A percentile compares a stretch with the other conserved stretches of the same genome.
Conservation (phyloP, 108 stramenopile genomes). For the Stephanodiscus triporus region DNA sequence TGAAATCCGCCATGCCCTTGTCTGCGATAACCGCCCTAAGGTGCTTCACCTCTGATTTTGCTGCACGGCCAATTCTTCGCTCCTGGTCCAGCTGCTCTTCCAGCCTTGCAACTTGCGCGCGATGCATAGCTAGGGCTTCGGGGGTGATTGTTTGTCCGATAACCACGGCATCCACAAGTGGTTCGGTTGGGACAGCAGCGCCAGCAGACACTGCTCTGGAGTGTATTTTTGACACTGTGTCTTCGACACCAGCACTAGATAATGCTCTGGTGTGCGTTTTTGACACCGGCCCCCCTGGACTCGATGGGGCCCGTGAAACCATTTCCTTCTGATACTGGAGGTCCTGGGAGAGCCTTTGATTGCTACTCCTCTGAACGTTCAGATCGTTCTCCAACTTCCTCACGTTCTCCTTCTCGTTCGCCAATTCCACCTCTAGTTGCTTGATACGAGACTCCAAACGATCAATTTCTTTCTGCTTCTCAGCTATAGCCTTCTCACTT, state of each 20-base stretch:
- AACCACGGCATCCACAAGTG: slow-evolving; percentile 48
- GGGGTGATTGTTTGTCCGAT: slow-evolving; percentile 68
- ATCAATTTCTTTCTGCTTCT: slow-evolving; percentile 75
- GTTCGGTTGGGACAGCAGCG: slow-evolving; percentile 27
- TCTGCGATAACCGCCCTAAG: slow-evolving; percentile 75
- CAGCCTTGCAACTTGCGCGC: slow-evolving; percentile 62
- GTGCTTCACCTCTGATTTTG: slow-evolving; percentile 81
- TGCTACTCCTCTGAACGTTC: slow-evolving; percentile 47
- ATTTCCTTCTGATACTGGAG: slow-evolving; percentile 49
- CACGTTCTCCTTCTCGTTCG: slow-evolving; percentile 70
- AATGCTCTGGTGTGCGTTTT: slow-evolving; percentile 9
- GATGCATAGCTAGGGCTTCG: slow-evolving; percentile 76
- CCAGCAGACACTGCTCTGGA: slow-evolving; percentile 15
- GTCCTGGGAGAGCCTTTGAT: slow-evolving; percentile 34
- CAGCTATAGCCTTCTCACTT: slow-evolving; percentile 59
- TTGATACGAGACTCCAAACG: slow-evolving; percentile 74
- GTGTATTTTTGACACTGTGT: slow-evolving; percentile 19
- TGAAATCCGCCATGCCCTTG: slow-evolving; percentile 68
- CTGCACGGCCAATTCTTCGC: slow-evolving; percentile 66
- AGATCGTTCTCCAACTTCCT: slow-evolving; percentile 73
- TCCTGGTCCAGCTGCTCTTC: slow-evolving; percentile 82
- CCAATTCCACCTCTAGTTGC: slow-evolving; percentile 73
- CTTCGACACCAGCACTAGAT: background rate
- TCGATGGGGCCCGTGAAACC: slow-evolving; percentile 20
- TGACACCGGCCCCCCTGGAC: slow-evolving; percentile 21